phyloP scores from a whole-genome alignment of 176 grass and related monocot species.

The Raddia distichophylla region DNA sequence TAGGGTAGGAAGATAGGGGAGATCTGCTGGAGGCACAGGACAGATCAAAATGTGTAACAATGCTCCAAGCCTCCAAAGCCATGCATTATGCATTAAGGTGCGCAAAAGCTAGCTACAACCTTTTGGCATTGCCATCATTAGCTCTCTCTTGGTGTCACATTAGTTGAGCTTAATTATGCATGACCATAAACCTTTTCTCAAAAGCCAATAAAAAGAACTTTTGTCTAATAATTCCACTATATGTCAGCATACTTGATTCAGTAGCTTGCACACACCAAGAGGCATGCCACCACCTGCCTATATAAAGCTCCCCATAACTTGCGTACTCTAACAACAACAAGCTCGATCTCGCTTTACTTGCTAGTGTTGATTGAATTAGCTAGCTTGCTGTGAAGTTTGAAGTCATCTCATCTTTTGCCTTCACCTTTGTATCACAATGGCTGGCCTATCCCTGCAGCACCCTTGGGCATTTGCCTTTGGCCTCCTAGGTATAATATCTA shows the following conservation, averaged over 20 bases:
- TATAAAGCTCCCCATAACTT: conserved; percentile 34
- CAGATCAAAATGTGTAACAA: conserved; percentile 27
- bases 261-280: not conserved
- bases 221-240: not conserved
- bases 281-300: conserved; percentile 5
- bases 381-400: conserved; percentile 20
- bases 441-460: conserved; percentile 57
- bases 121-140: conserved; percentile 32
- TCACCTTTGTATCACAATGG: conserved; percentile 45
- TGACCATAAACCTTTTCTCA: not conserved
- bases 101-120: not conserved
- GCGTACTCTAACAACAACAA: not conserved
- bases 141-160: not conserved
- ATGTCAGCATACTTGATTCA: not conserved
- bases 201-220: conserved; percentile 14
- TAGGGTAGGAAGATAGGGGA: not conserved
- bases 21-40: not conserved
- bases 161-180: conserved; percentile 9
- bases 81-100: conserved; percentile 36
- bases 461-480: conserved; percentile 73
- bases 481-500: conserved; percentile 61
- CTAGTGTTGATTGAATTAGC: conserved; percentile 18
- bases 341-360: not conserved
- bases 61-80: not conserved
- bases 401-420: not conserved